These are phyloP conservation scores for Benincasa hispida DNA, from an alignment of 306 rosid species.

Conservation along the genomic window DNA sequence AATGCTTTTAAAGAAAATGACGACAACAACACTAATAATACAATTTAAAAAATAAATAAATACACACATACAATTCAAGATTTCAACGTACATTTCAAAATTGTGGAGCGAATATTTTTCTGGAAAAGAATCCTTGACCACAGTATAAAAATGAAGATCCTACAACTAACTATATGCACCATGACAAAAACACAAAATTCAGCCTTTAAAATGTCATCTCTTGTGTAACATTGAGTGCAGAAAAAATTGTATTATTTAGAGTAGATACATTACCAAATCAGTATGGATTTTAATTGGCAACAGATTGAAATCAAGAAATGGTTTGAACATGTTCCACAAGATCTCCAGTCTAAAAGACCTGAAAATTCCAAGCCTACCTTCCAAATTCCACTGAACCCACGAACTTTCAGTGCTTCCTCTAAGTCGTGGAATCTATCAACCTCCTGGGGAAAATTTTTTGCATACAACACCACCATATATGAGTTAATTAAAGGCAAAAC, in stretches of 20 bases:
- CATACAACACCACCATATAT: not conserved
- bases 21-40: not conserved
- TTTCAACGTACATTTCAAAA: too few species aligned
- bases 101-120: not conserved
- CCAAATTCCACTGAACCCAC: constrained; percentile 79
- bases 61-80: too few species aligned
- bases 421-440: constrained; percentile 75
- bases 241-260: too few species aligned
- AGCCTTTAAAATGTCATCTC: not conserved
- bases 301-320: not conserved
- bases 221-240: not conserved
- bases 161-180: not conserved
- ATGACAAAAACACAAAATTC: too few species aligned
- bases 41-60: not conserved
- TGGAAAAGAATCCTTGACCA: not conserved
- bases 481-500: not conserved
- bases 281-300: not conserved
- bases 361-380: constrained; percentile 44
- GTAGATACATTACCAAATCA: not conserved
- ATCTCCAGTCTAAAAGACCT: not conserved
- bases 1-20: too few species aligned
- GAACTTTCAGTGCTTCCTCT: constrained; percentile 48
- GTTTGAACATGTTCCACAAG: not conserved
- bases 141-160: not conserved
- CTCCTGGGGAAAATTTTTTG: constrained; percentile 42